Conservation (phyloP, 148 eudicot genomes). For the Bassia scoparia region DNA sequence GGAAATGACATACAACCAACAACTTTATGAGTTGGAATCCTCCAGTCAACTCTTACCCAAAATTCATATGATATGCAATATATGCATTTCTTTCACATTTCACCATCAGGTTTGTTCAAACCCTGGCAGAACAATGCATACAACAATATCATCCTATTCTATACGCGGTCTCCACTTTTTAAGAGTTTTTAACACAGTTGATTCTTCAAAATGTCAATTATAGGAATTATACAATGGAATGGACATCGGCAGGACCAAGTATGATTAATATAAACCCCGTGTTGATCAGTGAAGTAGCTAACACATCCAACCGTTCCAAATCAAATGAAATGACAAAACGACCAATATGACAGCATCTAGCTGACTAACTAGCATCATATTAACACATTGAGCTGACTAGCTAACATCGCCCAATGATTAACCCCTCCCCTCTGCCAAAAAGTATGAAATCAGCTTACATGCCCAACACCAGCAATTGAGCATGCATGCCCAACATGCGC, state of each 20-base stretch:
- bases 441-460: too few species aligned
- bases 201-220: background rate
- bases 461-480: too few species aligned
- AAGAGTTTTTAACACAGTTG: background rate
- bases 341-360: too few species aligned
- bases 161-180: background rate
- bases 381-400: too few species aligned
- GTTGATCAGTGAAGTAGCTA: too few species aligned
- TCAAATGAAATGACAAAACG: too few species aligned
- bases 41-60: background rate
- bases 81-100: background rate
- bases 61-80: background rate
- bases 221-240: background rate
- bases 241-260: slow-evolving; percentile 3
- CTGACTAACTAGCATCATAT: too few species aligned
- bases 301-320: too few species aligned
- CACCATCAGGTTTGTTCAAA: background rate
- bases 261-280: background rate
- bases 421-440: too few species aligned
- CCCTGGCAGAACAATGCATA: background rate
- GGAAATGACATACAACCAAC: background rate
- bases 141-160: background rate
- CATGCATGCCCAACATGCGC: too few species aligned
- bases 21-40: background rate
- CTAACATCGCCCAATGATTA: too few species aligned